A percentile compares a stretch with the other conserved stretches of the same genome.
phyloP scores from a whole-genome alignment of 352 stramenopile species.

The Pythium phragmitis region DNA sequence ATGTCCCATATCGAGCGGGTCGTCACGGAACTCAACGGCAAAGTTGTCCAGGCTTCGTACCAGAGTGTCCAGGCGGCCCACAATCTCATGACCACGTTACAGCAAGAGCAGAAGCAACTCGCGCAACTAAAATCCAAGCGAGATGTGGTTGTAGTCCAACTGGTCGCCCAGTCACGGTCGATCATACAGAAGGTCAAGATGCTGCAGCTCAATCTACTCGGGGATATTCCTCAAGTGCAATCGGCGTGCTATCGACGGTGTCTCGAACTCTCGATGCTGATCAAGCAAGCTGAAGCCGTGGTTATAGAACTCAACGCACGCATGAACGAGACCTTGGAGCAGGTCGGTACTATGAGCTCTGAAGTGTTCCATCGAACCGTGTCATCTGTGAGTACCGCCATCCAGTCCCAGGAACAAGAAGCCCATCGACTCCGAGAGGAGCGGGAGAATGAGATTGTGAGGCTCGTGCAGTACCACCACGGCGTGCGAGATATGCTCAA shows the following conservation, averaged over 20 bases:
- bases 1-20: conserved; percentile 46
- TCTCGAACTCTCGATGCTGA: conserved; percentile 46
- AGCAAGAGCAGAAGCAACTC: conserved; percentile 31
- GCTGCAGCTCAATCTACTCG: conserved; percentile 49
- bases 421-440: conserved; percentile 46
- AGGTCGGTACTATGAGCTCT: conserved; percentile 27
- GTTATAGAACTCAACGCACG: conserved; percentile 38
- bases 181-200: conserved; percentile 57
- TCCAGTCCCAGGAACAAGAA: conserved; percentile 44
- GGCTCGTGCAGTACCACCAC: conserved; percentile 68
- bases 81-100: conserved; percentile 33
- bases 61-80: conserved; percentile 42
- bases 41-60: conserved; percentile 47
- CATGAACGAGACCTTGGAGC: conserved; percentile 40
- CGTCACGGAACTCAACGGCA: conserved; percentile 36
- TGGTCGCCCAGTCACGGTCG: conserved; percentile 52
- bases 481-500: conserved; percentile 57
- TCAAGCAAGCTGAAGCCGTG: conserved; percentile 41
- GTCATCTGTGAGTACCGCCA: conserved; percentile 37
- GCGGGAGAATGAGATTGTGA: conserved; percentile 64
- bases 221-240: conserved; percentile 60
- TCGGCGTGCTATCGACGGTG: conserved; percentile 57
- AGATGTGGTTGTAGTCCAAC: conserved; percentile 35
- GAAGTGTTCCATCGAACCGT: conserved; percentile 47
- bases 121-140: conserved; percentile 29